These are phyloP conservation scores for Phoma sp. DNA, from an alignment of 2,329 filamentous ascomycete species.

Conservation along the genomic window DNA sequence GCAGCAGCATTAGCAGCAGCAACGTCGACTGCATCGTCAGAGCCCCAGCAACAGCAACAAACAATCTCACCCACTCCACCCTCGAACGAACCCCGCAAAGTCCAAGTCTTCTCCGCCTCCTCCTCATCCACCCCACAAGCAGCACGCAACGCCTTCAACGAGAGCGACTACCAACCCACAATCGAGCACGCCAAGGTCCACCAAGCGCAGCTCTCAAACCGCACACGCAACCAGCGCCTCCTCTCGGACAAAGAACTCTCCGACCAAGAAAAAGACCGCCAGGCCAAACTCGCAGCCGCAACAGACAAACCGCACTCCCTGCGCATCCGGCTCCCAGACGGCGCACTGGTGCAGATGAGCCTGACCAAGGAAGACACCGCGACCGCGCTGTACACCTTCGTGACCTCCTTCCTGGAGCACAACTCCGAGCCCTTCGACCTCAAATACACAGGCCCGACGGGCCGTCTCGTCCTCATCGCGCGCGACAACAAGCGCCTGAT, in stretches of 20 bases:
- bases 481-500: conserved; percentile 67
- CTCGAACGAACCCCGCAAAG: conserved; percentile 49
- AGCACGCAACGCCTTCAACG: conserved; percentile 69
- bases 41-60: conserved; percentile 21
- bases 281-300: conserved; percentile 69
- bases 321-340: conserved; percentile 87
- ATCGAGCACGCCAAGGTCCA: conserved; percentile 77
- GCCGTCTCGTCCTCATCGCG: conserved; percentile 52
- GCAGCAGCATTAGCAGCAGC: conserved; percentile 29
- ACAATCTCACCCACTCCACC: conserved; percentile 13
- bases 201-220: conserved; percentile 69
- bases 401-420: conserved; percentile 72
- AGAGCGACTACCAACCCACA: conserved; percentile 77
- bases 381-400: conserved; percentile 73
- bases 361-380: conserved; percentile 73
- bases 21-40: conserved; percentile 26
- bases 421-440: conserved; percentile 73
- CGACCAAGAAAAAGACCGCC: conserved; percentile 69
- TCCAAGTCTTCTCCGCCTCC: conserved; percentile 80
- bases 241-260: conserved; percentile 82
- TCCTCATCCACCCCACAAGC: conserved; percentile 76
- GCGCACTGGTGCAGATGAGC: conserved; percentile 75
- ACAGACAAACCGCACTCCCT: conserved; percentile 68
- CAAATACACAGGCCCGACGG: conserved; percentile 64
- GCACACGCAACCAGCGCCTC: conserved; percentile 75